Evolutionary conservation across 176 grass and related monocot species (phyloP).

Genomic region (Aegilops speltoides): DNA sequence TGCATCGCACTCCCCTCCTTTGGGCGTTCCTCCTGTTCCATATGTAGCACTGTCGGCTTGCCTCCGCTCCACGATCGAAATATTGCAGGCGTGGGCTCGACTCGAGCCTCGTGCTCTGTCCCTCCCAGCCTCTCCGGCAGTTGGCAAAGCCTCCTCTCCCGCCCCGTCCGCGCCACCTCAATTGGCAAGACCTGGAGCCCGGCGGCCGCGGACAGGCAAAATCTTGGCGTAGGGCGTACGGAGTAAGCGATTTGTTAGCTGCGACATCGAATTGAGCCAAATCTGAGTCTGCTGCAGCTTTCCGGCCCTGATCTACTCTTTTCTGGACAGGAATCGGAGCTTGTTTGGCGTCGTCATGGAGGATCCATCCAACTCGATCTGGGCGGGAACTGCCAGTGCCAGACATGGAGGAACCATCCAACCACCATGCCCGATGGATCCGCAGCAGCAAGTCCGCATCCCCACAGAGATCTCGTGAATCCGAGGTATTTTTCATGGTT

Average conservation of each 20-base stretch:
- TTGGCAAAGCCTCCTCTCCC: not conserved
- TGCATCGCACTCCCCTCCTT: too few relatives aligned
- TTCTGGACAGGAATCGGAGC: not conserved
- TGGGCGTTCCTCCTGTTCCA: too few relatives aligned
- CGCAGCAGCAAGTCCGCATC: not conserved
- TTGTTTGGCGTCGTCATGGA: not conserved
- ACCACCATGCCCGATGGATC: not conserved
- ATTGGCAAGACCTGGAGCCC: not conserved
- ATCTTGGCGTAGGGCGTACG: too few relatives aligned
- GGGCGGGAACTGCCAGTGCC: not conserved
- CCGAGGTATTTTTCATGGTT: not conserved
- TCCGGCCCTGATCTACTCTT: not conserved
- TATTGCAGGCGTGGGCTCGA: too few relatives aligned
- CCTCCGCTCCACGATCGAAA: too few relatives aligned
- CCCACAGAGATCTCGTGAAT: not conserved
- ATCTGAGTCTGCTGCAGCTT: not conserved
- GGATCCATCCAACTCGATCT: not conserved
- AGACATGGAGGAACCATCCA: not conserved
- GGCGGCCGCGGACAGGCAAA: not conserved
- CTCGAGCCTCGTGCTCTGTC: not conserved
- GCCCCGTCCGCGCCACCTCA: not conserved
- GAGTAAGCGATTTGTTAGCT: not conserved
- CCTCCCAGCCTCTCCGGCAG: not conserved
- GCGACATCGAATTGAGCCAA: not conserved
- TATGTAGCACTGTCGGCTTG: too few relatives aligned